Conservation (phyloP, 306 rosid species). For the Lablab purpureus region DNA sequence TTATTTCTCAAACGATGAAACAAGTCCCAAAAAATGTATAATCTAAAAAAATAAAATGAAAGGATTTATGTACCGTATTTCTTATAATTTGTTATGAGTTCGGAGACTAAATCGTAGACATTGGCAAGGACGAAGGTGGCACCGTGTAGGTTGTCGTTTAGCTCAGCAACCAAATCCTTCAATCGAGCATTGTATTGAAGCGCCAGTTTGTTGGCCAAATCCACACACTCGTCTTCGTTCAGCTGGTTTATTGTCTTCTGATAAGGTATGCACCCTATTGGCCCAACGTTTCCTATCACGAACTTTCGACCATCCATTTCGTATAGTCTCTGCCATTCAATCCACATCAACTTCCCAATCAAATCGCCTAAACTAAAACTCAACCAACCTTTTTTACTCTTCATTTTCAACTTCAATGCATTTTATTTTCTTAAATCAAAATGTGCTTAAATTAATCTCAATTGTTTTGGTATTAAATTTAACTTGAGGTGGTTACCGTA, state of each 20-base stretch:
- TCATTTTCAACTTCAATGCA: no score
- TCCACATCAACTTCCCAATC: not conserved
- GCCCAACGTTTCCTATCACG: conserved; percentile 88
- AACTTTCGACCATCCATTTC: conserved; percentile 86
- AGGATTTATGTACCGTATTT: conserved; percentile 60
- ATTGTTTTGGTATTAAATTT: not conserved
- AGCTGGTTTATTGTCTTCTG: conserved; percentile 86
- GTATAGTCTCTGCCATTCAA: conserved; percentile 71
- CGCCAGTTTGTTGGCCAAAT: conserved; percentile 85
- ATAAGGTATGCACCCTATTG: conserved; percentile 95
- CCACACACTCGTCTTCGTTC: conserved; percentile 76
- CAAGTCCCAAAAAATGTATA: no score
- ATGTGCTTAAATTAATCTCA: no score
- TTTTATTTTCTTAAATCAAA: no score
- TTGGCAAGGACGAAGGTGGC: conserved; percentile 80
- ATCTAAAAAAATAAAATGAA: no score
- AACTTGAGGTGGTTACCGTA: conserved; percentile 55
- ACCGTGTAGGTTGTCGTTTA: conserved; percentile 77
- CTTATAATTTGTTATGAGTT: conserved; percentile 67
- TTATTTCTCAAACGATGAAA: no score
- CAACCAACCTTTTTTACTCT: no score
- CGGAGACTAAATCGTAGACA: conserved; percentile 78
- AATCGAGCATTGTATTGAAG: conserved; percentile 73
- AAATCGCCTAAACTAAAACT: no score
- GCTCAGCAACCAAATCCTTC: conserved; percentile 74